Evolutionary conservation across 225 moss, liverwort and hornwort species (phyloP).

Genomic region (Physcomitrium patens): DNA sequence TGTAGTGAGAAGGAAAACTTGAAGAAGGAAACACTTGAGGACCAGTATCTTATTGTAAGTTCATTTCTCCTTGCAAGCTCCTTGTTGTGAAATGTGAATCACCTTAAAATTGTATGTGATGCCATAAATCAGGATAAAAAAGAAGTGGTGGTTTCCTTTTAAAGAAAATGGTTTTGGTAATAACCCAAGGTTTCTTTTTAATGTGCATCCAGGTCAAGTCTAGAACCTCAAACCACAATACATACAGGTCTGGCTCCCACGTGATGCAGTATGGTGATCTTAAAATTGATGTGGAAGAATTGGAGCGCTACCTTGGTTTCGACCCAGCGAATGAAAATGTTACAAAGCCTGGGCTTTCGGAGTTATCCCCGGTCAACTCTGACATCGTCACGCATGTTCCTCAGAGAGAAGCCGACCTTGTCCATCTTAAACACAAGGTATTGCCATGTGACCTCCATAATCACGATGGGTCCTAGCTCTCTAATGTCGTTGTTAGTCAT

Average conservation of each 20-base stretch:
- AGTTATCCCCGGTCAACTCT: background rate
- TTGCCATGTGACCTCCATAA: no score
- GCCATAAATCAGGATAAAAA: no score
- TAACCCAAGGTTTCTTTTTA: background rate
- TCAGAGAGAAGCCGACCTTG: conserved; percentile 72
- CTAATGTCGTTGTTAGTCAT: no score
- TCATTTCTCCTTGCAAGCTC: background rate
- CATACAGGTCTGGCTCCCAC: conserved; percentile 64
- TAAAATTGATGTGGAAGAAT: conserved; percentile 23
- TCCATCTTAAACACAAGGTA: conserved; percentile 73
- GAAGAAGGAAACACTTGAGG: conserved; percentile 59
- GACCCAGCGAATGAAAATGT: conserved; percentile 36
- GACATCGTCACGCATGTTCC: conserved; percentile 28
- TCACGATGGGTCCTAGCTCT: no score
- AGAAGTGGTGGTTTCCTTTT: no score
- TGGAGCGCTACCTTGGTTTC: conserved; percentile 32
- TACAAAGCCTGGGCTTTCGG: conserved; percentile 16
- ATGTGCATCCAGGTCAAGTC: conserved; percentile 57
- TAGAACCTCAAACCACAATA: conserved; percentile 71
- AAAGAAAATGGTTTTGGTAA: no score
- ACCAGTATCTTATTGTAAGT: conserved; percentile 72
- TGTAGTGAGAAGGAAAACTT: conserved; percentile 64
- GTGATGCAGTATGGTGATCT: conserved; percentile 74
- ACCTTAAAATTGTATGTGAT: no score
- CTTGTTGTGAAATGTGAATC: no score